Evolutionary conservation across 108 stramenopile genomes (phyloP).

Genomic region (Cyclotella kingstonii): DNA sequence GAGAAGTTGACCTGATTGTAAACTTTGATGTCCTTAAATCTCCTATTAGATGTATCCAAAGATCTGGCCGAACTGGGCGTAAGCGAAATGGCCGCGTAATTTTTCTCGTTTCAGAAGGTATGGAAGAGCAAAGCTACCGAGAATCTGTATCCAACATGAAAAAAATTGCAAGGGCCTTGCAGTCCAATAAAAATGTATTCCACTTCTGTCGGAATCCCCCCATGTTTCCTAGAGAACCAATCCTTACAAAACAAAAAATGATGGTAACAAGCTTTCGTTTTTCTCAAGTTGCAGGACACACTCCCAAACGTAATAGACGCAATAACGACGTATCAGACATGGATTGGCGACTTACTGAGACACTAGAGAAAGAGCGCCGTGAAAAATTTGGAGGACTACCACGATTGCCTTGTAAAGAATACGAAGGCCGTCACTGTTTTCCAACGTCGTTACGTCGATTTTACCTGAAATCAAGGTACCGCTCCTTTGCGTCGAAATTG

Average conservation of each 20-base stretch:
- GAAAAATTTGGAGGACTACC: conserved; percentile 2
- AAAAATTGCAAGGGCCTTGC: conserved; percentile 60
- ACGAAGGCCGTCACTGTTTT: not conserved
- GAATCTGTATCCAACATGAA: conserved; percentile 33
- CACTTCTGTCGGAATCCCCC: conserved; percentile 41
- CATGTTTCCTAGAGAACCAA: conserved; percentile 56
- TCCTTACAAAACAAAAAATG: conserved; percentile 41
- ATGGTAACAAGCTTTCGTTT: conserved; percentile 33
- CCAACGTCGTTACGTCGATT: not conserved
- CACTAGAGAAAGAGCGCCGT: conserved; percentile 44
- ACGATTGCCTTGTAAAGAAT: not conserved
- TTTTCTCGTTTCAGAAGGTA: conserved; percentile 69
- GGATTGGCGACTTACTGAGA: conserved; percentile 47
- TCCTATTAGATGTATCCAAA: conserved; percentile 64
- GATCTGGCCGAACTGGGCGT: conserved; percentile 87
- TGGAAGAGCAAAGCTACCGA: conserved; percentile 55
- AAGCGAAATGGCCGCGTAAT: conserved; percentile 87
- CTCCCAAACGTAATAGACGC: conserved; percentile 22
- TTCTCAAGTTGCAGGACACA: conserved; percentile 65
- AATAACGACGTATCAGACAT: conserved; percentile 11
- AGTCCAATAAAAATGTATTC: conserved; percentile 51
- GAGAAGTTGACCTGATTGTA: conserved; percentile 94
- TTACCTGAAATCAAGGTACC: conserved; percentile 5
- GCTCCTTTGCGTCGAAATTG: not conserved
- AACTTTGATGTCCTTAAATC: conserved; percentile 85